Conservation (phyloP, 2,329 filamentous ascomycete species). For the Simplicillium sp. region DNA sequence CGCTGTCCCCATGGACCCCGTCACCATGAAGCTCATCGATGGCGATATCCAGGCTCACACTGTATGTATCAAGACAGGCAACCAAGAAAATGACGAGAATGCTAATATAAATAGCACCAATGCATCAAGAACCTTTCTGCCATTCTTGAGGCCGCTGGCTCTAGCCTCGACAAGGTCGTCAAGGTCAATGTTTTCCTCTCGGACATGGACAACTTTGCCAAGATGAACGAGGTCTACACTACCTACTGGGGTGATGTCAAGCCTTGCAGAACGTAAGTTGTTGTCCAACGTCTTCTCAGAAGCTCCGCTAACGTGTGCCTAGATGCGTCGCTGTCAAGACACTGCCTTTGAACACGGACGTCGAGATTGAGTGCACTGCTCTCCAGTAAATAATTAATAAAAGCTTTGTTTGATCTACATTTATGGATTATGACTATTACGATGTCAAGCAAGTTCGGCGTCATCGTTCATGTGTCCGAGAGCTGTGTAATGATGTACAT, state of each 20-base stretch:
- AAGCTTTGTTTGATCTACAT: background rate
- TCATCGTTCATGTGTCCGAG: background rate
- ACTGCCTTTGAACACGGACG: slow-evolving; percentile 20
- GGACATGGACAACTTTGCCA: slow-evolving; percentile 63
- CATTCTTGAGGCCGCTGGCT: slow-evolving; percentile 60
- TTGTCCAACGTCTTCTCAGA: background rate
- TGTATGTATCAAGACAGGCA: slow-evolving; percentile 14
- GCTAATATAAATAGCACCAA: slow-evolving; percentile 29
- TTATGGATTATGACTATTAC: background rate
- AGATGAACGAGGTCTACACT: slow-evolving; percentile 67
- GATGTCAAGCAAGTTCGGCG: background rate
- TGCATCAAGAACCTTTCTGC: slow-evolving; percentile 64
- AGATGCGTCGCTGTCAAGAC: slow-evolving; percentile 26
- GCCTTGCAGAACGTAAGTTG: slow-evolving; percentile 30
- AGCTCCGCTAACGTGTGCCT: background rate
- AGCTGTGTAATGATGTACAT: background rate
- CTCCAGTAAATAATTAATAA: slow-evolving; percentile 9
- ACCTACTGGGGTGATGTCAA: slow-evolving; percentile 53
- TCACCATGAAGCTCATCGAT: slow-evolving; percentile 46
- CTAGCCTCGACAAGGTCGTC: slow-evolving; percentile 54
- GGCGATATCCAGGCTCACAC: slow-evolving; percentile 60
- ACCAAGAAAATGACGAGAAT: slow-evolving; percentile 1
- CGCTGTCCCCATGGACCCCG: slow-evolving; percentile 56
- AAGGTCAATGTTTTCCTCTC: slow-evolving; percentile 67
- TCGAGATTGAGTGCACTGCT: slow-evolving; percentile 22